Percentiles rank a stretch among this genome's conserved stretches.
Evolutionary conservation across 2,329 filamentous ascomycete genomes (phyloP).

Genomic region (Endothia cerciana): DNA sequence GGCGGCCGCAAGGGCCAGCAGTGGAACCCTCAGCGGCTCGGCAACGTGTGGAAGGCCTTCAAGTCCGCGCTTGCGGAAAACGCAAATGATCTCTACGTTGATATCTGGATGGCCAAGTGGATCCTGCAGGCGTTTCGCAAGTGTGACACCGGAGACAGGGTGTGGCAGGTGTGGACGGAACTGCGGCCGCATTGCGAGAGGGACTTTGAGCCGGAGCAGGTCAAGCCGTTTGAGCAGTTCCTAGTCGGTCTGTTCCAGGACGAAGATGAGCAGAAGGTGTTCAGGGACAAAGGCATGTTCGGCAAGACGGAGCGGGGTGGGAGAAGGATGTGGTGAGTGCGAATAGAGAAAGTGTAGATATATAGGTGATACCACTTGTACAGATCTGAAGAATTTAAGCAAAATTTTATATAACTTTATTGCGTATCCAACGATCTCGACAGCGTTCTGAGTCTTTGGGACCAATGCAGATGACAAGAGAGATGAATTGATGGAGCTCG

Average conservation of each 20-base stretch:
- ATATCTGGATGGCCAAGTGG: constrained; percentile 65
- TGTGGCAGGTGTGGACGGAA: constrained; percentile 58
- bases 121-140: constrained; percentile 66
- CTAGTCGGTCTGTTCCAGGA: constrained; percentile 51
- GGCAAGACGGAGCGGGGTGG: constrained; percentile 11
- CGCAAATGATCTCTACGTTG: constrained; percentile 54
- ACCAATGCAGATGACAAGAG: background rate
- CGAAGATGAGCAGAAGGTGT: constrained; percentile 36
- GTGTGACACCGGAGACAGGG: constrained; percentile 55
- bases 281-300: constrained; percentile 26
- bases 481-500: no score
- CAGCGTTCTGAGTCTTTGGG: background rate
- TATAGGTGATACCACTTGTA: constrained; percentile 30
- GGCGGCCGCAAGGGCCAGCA: constrained; percentile 65
- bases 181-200: constrained; percentile 54
- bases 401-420: background rate
- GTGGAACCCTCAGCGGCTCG: constrained; percentile 75
- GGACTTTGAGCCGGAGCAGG: constrained; percentile 38
- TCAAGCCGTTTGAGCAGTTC: constrained; percentile 42
- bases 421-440: background rate
- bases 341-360: constrained; percentile 6
- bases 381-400: background rate
- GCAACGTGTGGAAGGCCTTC: constrained; percentile 69
- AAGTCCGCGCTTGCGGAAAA: constrained; percentile 55
- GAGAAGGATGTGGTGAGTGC: background rate